Base-by-base conservation (phyloP, 2,329 filamentous ascomycete species). In the Drechslerella coelobrocha region DNA sequence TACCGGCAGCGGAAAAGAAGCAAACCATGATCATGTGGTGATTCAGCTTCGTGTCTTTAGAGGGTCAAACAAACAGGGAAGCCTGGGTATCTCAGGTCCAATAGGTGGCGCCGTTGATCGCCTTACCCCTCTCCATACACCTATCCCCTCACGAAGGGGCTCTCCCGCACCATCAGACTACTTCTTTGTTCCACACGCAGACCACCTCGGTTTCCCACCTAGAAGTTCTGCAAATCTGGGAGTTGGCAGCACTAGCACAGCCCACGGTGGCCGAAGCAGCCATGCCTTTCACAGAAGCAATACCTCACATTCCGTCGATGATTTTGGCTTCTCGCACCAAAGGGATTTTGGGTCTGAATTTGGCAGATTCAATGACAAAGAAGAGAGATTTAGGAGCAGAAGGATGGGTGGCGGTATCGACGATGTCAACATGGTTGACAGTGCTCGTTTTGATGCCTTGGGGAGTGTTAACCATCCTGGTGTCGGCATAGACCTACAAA, bases 141-240 rank as follows among this genome's bases (percentile, higher is more conserved):
- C 65, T 12, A 62, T 69, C 21, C 65, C 52, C 1, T 69, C 65
- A 5, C 56, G 65, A 2, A 61, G 65, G 21, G 65, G 65, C 7
- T 59, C 57, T 26, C 65, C 65, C 12, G 65, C 65, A 10, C 65
- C 65, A 21, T 62, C 65, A n/a, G 65, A 69, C 23, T 69, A 69
- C 39, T 69, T 57, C 21, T 69, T 69, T 24, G 65, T 27, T 10
- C 57, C 57, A 1, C 65, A 69, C 29, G 48, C 52, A 69, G 65
- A 61, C 27, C 57, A 69, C 47, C 61, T 59, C 17, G 57, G 57
- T n/a, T 62, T 69, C 52, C 65, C 52, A 9, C 39, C 54, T 14
- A 43, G 57, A 26, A 51, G 21, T 21, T 51, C 43, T 10, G 43
- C 43, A 17, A 62, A 61, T 24, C 57, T 69, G 34, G 26, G 9